Conservation (phyloP, 116 monocot species). For the Phalaenopsis hybrid region DNA sequence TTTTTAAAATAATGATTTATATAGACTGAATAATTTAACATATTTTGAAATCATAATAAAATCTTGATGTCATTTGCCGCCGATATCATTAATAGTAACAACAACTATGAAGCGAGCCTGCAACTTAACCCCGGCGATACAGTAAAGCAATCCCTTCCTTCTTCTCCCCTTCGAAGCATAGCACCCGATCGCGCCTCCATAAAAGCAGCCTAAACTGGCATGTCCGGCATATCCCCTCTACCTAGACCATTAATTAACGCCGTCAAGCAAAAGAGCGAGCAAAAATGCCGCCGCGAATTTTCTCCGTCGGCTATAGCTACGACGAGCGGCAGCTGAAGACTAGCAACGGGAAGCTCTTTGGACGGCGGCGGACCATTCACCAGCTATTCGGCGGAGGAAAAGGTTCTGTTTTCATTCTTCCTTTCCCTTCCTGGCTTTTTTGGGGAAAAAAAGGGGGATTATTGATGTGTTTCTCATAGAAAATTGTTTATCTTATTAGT, state of each 20-base stretch:
- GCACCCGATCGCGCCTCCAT: slow-evolving; percentile 8
- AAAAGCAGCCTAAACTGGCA: background rate
- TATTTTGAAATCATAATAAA: too few relatives aligned
- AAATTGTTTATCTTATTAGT: too few relatives aligned
- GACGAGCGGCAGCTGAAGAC: background rate
- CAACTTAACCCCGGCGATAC: background rate
- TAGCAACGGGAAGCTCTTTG: slow-evolving; percentile 26
- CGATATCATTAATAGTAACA: too few relatives aligned
- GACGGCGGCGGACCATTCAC: slow-evolving; percentile 33
- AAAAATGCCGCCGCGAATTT: background rate
- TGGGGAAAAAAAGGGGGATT: too few relatives aligned
- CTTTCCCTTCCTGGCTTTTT: background rate
- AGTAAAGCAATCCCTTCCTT: slow-evolving; percentile 22
- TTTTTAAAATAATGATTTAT: too few relatives aligned
- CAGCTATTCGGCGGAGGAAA: slow-evolving; percentile 49
- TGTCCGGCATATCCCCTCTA: background rate
- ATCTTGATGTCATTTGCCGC: too few relatives aligned
- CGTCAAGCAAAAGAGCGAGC: background rate
- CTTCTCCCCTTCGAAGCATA: slow-evolving; percentile 12
- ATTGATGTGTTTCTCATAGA: too few relatives aligned
- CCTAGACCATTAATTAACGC: background rate
- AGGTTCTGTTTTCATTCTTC: slow-evolving; percentile 22
- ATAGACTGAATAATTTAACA: too few relatives aligned
- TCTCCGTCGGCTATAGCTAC: background rate
- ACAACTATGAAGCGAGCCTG: background rate